Percentiles rank a stretch among this genome's conserved stretches.
Conservation (phyloP, 768 basidiomycete genomes). For the Mycena leptocephala region DNA sequence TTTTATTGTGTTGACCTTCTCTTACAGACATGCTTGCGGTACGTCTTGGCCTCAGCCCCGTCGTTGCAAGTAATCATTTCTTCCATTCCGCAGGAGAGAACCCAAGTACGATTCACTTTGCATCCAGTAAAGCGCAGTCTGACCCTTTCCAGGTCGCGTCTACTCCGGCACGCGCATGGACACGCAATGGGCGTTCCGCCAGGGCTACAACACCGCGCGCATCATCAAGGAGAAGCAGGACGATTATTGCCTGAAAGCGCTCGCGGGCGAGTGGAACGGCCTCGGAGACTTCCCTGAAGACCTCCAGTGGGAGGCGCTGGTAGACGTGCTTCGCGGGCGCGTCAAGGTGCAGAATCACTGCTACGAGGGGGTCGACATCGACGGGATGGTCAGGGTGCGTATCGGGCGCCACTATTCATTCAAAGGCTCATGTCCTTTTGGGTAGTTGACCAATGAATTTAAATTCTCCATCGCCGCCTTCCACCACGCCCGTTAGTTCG, state of each 20-base stretch:
- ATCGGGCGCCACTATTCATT: background rate
- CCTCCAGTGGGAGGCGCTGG: slow-evolving; percentile 79
- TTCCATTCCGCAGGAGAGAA: slow-evolving; percentile 24
- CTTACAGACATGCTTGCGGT: slow-evolving; percentile 76
- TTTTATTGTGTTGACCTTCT: background rate
- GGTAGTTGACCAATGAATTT: slow-evolving; percentile 85
- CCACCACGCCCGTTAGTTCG: slow-evolving; percentile 71
- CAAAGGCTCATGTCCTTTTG: background rate
- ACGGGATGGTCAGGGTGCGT: slow-evolving; percentile 75
- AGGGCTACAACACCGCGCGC: slow-evolving; percentile 80
- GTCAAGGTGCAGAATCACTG: slow-evolving; percentile 75
- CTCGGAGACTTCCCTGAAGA: slow-evolving; percentile 75
- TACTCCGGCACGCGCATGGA: slow-evolving; percentile 74
- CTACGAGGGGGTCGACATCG: slow-evolving; percentile 73
- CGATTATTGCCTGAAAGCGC: slow-evolving; percentile 70
- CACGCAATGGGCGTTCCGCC: slow-evolving; percentile 76
- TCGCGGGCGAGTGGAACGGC: slow-evolving; percentile 60
- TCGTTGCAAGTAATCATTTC: background rate
- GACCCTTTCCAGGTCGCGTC: slow-evolving; percentile 42
- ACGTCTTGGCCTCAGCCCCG: slow-evolving; percentile 58
- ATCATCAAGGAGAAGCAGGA: slow-evolving; percentile 81
- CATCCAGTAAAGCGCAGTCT: background rate
- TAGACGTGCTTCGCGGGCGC: slow-evolving; percentile 80
- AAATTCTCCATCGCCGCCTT: slow-evolving; percentile 83
- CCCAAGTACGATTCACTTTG: slow-evolving; percentile 10